These are phyloP conservation scores for Calocybe gambosa DNA, from an alignment of 1,284 basidiomycete genomes.

Conservation along the genomic window DNA sequence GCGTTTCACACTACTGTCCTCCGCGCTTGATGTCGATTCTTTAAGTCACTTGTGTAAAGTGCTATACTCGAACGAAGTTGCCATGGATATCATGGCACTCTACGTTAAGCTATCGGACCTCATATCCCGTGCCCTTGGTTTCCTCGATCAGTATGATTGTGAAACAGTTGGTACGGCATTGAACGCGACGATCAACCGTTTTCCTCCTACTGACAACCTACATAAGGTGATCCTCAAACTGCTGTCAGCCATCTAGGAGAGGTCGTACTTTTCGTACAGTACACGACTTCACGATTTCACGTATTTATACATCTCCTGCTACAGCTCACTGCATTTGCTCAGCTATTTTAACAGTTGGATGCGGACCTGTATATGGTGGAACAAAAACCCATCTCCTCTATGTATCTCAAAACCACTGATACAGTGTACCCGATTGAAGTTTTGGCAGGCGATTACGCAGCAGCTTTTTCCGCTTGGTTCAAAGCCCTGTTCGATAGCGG, in stretches of 20 bases:
- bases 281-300: slow-evolving; percentile 55
- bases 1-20: slow-evolving; percentile 48
- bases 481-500: slow-evolving; percentile 70
- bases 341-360: slow-evolving; percentile 25
- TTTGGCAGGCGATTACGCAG: slow-evolving; percentile 42
- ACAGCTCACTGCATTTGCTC: slow-evolving; percentile 3
- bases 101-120: slow-evolving; percentile 60
- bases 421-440: slow-evolving; percentile 35
- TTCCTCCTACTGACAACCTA: slow-evolving; percentile 5
- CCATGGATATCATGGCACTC: slow-evolving; percentile 66
- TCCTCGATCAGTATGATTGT: slow-evolving; percentile 68
- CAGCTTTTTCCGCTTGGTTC: slow-evolving; percentile 55
- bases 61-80: slow-evolving; percentile 48
- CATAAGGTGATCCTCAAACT: slow-evolving; percentile 71
- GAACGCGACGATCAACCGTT: neutral
- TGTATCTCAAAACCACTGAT: slow-evolving; percentile 46
- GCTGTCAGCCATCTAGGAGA: slow-evolving; percentile 71
- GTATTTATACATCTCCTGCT: slow-evolving; percentile 29
- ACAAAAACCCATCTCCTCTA: slow-evolving; percentile 39
- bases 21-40: slow-evolving; percentile 55
- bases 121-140: slow-evolving; percentile 51
- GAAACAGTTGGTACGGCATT: slow-evolving; percentile 63
- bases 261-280: slow-evolving; percentile 67
- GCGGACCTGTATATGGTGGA: slow-evolving; percentile 34
- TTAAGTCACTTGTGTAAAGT: slow-evolving; percentile 61